phyloP scores from a whole-genome alignment of 495 filamentous ascomycete species.

The Annulohypoxylon nitens region DNA sequence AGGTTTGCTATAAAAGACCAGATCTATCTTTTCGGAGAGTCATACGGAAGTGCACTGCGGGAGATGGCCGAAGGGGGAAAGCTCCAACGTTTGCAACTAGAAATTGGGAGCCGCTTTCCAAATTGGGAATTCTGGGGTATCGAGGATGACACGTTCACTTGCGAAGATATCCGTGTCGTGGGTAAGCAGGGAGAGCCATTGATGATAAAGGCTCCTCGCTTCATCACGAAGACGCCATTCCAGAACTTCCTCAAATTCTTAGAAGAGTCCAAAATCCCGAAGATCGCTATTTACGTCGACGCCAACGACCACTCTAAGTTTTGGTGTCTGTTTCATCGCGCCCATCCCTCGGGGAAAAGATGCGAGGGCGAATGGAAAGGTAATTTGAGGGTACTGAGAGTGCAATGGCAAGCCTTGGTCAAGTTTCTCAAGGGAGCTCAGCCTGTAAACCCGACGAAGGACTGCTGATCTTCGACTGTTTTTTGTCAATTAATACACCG shows the following conservation, averaged over 20 bases:
- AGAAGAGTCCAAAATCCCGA: conserved; percentile 22
- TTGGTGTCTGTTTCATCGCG: conserved; percentile 38
- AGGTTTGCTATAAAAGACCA: conserved; percentile 37
- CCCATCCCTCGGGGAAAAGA: conserved; percentile 3
- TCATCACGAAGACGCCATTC: conserved; percentile 32
- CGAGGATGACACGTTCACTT: conserved; percentile 28
- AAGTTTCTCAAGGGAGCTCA: conserved; percentile 27
- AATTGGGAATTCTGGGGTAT: conserved; percentile 38
- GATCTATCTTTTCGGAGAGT: conserved; percentile 32
- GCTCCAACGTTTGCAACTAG: conserved; percentile 38
- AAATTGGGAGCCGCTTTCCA: conserved; percentile 40
- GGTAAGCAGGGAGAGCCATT: conserved; percentile 8
- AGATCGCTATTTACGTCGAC: conserved; percentile 27
- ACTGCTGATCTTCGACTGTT: neutral
- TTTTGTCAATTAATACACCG: neutral
- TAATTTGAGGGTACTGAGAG: conserved; percentile 13
- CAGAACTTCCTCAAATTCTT: conserved; percentile 40
- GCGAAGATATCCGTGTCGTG: conserved; percentile 17
- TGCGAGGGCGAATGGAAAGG: conserved; percentile 31
- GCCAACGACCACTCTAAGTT: conserved; percentile 32
- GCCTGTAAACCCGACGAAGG: neutral
- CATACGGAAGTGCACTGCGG: conserved; percentile 30
- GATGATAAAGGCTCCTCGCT: conserved; percentile 16
- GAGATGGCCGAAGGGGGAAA: conserved; percentile 42
- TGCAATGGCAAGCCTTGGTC: conserved; percentile 14